Percentiles rank a stretch among this genome's conserved stretches.
These are phyloP conservation scores for Rutidosis leptorrhynchoides DNA, from an alignment of 129 eudicot genomes.

Conservation along the genomic window DNA sequence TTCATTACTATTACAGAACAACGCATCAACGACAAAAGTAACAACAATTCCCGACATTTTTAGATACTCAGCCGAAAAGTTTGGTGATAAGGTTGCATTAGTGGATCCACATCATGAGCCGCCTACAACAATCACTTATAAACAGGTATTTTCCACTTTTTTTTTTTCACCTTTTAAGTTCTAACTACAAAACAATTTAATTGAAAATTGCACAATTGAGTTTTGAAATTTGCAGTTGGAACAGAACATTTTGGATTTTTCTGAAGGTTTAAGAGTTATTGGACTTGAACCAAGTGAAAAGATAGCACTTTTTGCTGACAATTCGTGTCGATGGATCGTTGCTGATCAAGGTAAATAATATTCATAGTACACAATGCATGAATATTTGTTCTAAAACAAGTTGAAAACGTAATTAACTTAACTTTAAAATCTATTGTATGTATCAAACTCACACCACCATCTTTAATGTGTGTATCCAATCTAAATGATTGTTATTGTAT, in stretches of 20 bases:
- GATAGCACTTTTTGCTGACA: slow-evolving; percentile 92
- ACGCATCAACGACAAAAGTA: slow-evolving; percentile 46
- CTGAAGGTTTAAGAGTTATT: slow-evolving; percentile 88
- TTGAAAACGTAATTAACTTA: too few relatives aligned
- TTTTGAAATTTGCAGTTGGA: slow-evolving; percentile 58
- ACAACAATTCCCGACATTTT: slow-evolving; percentile 85
- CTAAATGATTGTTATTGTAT: not conserved
- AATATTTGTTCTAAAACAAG: too few relatives aligned
- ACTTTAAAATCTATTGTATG: too few relatives aligned
- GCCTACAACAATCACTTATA: slow-evolving; percentile 81
- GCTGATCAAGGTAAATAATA: slow-evolving; percentile 80
- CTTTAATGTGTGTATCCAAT: not conserved
- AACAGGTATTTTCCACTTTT: slow-evolving; percentile 48
- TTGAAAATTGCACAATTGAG: slow-evolving; percentile 7
- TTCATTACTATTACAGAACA: slow-evolving; percentile 35
- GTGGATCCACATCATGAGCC: slow-evolving; percentile 92
- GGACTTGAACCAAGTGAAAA: slow-evolving; percentile 35
- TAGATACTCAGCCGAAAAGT: slow-evolving; percentile 80
- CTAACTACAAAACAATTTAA: not conserved
- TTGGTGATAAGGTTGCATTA: slow-evolving; percentile 80
- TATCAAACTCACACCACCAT: not conserved
- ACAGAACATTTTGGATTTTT: slow-evolving; percentile 68
- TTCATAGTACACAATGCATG: not conserved
- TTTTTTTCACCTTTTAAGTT: not conserved
- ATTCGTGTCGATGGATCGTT: slow-evolving; percentile 92